Conservation (phyloP, 108 stramenopile species). For the Skeletonema costatum region DNA sequence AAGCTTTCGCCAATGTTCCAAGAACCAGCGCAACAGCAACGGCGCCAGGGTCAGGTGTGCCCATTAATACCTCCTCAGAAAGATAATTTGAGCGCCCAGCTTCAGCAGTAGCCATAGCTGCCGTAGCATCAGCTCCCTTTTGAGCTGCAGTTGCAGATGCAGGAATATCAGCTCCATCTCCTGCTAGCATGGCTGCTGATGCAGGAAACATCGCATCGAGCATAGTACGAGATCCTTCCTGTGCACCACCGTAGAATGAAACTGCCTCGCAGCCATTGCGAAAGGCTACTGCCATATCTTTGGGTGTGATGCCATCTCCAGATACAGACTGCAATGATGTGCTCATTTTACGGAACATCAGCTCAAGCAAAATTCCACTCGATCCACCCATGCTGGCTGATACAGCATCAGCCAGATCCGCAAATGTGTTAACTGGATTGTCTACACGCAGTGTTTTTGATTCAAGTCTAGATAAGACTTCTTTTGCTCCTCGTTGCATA, state of each 20-base stretch:
- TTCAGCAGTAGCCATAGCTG: conserved; percentile 77
- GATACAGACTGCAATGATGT: conserved; percentile 39
- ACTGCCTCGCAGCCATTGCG: conserved; percentile 88
- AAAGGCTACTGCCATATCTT: conserved; percentile 72
- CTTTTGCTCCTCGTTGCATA: conserved; percentile 92
- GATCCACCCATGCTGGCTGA: conserved; percentile 95
- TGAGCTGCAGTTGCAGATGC: conserved; percentile 73
- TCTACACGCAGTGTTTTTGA: conserved; percentile 28
- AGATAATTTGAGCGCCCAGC: conserved; percentile 98
- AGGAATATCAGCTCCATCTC: conserved; percentile 24
- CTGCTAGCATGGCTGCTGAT: conserved; percentile 43
- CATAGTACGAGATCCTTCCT: conserved; percentile 94
- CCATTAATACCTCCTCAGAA: conserved; percentile 68
- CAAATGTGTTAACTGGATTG: conserved; percentile 69
- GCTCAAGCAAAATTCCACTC: conserved; percentile 90
- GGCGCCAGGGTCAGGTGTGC: conserved; percentile 97
- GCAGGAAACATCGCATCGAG: conserved; percentile 93
- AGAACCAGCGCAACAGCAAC: conserved; percentile 92
- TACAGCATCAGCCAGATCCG: conserved; percentile 77
- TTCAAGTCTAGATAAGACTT: conserved; percentile 66
- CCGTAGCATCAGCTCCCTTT: conserved; percentile 89
- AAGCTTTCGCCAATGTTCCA: conserved; percentile 57
- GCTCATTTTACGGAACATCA: conserved; percentile 89
- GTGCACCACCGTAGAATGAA: conserved; percentile 91
- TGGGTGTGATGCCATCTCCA: conserved; percentile 46